Conservation (phyloP, 352 stramenopile genomes). For the Phytophthora palmivora region DNA sequence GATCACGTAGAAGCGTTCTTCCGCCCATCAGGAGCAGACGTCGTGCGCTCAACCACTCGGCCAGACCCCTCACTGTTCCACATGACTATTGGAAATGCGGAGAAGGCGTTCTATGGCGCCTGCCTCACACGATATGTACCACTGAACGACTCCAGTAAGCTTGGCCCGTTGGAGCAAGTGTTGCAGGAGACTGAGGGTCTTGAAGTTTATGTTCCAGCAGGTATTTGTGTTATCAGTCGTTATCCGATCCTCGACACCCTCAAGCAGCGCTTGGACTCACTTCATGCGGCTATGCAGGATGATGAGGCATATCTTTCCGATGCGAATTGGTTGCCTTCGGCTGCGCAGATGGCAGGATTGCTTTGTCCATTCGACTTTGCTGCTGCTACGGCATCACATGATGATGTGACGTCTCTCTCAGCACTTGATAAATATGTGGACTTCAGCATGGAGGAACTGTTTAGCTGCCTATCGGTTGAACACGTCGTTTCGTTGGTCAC, state of each 20-base stretch:
- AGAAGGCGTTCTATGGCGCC: slow-evolving; percentile 84
- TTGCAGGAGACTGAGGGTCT: slow-evolving; percentile 84
- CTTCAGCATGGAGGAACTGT: slow-evolving; percentile 86
- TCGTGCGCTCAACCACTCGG: slow-evolving; percentile 63
- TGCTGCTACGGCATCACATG: slow-evolving; percentile 26
- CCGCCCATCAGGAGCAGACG: slow-evolving; percentile 60
- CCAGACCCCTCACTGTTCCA: slow-evolving; percentile 80
- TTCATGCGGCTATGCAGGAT: slow-evolving; percentile 68
- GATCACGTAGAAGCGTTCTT: slow-evolving; percentile 89
- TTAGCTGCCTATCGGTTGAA: slow-evolving; percentile 78
- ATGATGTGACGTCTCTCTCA: slow-evolving; percentile 47
- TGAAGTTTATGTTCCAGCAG: slow-evolving; percentile 77
- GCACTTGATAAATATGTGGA: slow-evolving; percentile 69
- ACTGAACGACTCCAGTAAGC: slow-evolving; percentile 65
- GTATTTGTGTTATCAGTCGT: slow-evolving; percentile 83
- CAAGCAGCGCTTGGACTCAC: slow-evolving; percentile 67
- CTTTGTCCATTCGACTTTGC: slow-evolving; percentile 74
- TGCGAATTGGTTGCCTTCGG: slow-evolving; percentile 63
- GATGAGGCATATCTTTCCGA: slow-evolving; percentile 63
- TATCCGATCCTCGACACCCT: slow-evolving; percentile 86
- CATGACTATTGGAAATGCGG: slow-evolving; percentile 83
- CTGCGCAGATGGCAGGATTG: slow-evolving; percentile 64
- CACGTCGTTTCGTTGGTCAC: slow-evolving; percentile 76
- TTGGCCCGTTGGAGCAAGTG: slow-evolving; percentile 79
- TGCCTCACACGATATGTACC: slow-evolving; percentile 85